phyloP scores from a whole-genome alignment of 2,329 filamentous ascomycete genomes.

The Paradendryphiella salina region DNA sequence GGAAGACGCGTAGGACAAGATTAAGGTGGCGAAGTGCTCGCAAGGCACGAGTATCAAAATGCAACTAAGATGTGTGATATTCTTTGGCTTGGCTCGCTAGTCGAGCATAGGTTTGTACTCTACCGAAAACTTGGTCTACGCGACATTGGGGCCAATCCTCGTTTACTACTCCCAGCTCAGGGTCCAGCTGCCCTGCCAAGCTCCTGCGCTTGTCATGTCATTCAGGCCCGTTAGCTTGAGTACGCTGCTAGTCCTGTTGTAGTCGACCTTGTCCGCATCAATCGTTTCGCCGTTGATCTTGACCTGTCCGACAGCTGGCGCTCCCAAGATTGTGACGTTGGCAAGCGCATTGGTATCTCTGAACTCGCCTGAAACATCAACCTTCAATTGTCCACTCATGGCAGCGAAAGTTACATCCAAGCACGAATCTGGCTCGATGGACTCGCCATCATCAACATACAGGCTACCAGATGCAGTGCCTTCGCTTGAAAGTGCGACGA shows the following conservation, averaged over 20 bases:
- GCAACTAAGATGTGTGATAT: neutral
- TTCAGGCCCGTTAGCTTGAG: slow-evolving; percentile 58
- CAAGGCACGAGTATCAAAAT: too few relatives aligned
- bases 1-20: slow-evolving; percentile 15
- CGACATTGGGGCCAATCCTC: neutral
- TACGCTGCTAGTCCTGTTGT: slow-evolving; percentile 53
- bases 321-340: slow-evolving; percentile 66
- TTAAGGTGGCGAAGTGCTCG: neutral
- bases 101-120: neutral
- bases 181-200: slow-evolving; percentile 63
- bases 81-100: neutral
- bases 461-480: slow-evolving; percentile 64
- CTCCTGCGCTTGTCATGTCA: slow-evolving; percentile 55
- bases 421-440: slow-evolving; percentile 59
- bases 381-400: slow-evolving; percentile 52
- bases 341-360: slow-evolving; percentile 61
- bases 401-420: slow-evolving; percentile 59
- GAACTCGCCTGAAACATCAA: slow-evolving; percentile 57
- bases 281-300: slow-evolving; percentile 57
- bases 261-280: slow-evolving; percentile 51
- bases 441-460: slow-evolving; percentile 77
- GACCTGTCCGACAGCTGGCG: slow-evolving; percentile 47
- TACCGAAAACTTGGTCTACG: too few relatives aligned
- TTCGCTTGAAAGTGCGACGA: slow-evolving; percentile 62
- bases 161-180: slow-evolving; percentile 57